A percentile compares a stretch with the other conserved stretches of the same genome.
phyloP scores from a whole-genome alignment of 2,329 filamentous ascomycete genomes.

The Exophiala mesophila region DNA sequence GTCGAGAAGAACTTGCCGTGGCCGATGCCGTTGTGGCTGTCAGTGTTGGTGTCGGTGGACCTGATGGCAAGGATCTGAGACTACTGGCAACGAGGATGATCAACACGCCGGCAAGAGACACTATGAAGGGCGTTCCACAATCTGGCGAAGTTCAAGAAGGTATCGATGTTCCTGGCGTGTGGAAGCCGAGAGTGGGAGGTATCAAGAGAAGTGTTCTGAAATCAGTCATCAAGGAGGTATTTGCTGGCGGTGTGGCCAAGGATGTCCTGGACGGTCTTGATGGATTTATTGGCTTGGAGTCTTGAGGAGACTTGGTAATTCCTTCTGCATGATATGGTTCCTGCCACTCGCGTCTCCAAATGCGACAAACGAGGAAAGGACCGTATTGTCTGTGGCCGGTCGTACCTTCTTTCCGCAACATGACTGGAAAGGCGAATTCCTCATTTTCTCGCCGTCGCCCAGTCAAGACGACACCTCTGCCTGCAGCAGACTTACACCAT shows the following conservation, averaged over 20 bases:
- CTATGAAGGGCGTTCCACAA: slow-evolving; percentile 61
- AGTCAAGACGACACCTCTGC: too few relatives aligned
- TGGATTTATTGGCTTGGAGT: slow-evolving; percentile 45
- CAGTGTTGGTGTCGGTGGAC: slow-evolving; percentile 58
- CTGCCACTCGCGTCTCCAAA: too few relatives aligned
- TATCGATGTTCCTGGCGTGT: slow-evolving; percentile 63
- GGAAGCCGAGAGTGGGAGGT: slow-evolving; percentile 80
- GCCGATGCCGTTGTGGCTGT: slow-evolving; percentile 85
- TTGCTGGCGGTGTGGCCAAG: slow-evolving; percentile 74
- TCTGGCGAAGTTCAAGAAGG: slow-evolving; percentile 46
- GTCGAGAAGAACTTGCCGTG: slow-evolving; percentile 84
- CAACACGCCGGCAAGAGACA: slow-evolving; percentile 68
- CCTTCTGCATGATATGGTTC: too few relatives aligned
- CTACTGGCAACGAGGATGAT: slow-evolving; percentile 67
- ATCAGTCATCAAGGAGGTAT: slow-evolving; percentile 68
- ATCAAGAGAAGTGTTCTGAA: slow-evolving; percentile 69
- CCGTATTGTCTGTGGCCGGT: too few relatives aligned
- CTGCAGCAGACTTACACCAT: too few relatives aligned
- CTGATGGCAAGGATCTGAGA: slow-evolving; percentile 43
- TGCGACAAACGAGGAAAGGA: too few relatives aligned
- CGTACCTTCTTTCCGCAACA: too few relatives aligned
- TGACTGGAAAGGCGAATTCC: too few relatives aligned
- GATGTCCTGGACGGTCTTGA: slow-evolving; percentile 81
- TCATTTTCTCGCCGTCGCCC: too few relatives aligned
- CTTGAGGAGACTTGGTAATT: too few relatives aligned